phyloP scores from a whole-genome alignment of 768 basidiomycete species.

The Lactarius sp. region DNA sequence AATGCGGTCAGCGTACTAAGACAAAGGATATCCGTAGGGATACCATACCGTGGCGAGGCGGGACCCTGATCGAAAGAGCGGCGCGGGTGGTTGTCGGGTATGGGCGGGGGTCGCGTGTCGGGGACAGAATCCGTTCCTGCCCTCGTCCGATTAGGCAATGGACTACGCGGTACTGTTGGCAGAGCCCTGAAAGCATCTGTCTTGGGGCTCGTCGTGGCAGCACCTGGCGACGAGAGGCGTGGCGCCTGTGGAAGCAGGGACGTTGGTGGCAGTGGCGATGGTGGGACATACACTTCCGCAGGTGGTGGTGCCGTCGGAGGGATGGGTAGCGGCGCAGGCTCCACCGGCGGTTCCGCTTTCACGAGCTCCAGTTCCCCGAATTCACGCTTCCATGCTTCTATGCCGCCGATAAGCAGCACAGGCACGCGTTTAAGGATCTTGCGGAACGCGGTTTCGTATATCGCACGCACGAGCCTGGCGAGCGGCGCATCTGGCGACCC shows the following conservation, averaged over 20 bases:
- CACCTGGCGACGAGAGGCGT: constrained; percentile 5
- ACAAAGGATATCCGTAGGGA: background rate
- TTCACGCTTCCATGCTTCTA: constrained; percentile 71
- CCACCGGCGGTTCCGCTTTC: constrained; percentile 24
- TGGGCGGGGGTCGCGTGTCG: constrained; percentile 27
- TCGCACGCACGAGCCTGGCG: constrained; percentile 57
- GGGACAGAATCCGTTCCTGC: constrained; percentile 22
- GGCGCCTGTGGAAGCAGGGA: background rate
- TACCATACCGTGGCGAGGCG: constrained; percentile 41
- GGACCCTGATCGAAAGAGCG: constrained; percentile 39
- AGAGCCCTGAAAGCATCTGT: constrained; percentile 12
- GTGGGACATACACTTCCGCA: background rate
- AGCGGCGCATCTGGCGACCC: constrained; percentile 48
- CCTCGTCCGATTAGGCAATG: constrained; percentile 14
- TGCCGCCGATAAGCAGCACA: constrained; percentile 78
- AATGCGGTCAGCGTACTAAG: background rate
- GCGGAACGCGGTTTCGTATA: constrained; percentile 68
- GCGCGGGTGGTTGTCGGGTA: constrained; percentile 17
- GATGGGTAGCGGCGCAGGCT: background rate
- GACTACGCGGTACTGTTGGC: constrained; percentile 16
- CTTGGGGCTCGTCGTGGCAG: background rate
- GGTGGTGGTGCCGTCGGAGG: background rate
- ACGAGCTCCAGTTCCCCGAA: constrained; percentile 42
- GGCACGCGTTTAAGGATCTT: constrained; percentile 72
- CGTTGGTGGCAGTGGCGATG: constrained; percentile 7